Percentiles rank a stretch among this genome's conserved stretches.
phyloP scores from a whole-genome alignment of 768 basidiomycete species.

The Leccinum variicolor region DNA sequence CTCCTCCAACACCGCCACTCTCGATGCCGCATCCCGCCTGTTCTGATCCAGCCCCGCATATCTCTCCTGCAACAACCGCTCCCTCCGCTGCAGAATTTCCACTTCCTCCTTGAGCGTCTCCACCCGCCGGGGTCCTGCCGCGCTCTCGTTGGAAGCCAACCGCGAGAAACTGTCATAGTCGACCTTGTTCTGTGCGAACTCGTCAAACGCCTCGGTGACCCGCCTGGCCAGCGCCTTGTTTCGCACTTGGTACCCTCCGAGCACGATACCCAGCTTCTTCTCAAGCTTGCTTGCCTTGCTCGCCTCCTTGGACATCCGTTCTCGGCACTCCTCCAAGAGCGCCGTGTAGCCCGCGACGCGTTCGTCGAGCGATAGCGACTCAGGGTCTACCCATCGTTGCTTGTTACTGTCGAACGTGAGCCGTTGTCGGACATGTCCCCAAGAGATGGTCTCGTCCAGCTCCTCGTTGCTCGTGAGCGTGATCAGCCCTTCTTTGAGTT shows the following conservation, averaged over 20 bases:
- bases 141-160: conserved; percentile 68
- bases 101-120: conserved; percentile 86
- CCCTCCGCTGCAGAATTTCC: conserved; percentile 70
- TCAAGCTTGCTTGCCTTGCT: conserved; percentile 79
- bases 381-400: conserved; percentile 65
- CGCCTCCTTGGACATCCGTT: conserved; percentile 76
- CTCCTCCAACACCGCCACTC: conserved; percentile 73
- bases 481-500: conserved; percentile 74
- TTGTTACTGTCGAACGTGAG: conserved; percentile 59
- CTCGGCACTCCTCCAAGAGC: conserved; percentile 60
- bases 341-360: conserved; percentile 62
- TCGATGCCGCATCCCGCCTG: conserved; percentile 53
- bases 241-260: conserved; percentile 90
- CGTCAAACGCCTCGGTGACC: conserved; percentile 63
- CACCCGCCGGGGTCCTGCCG: conserved; percentile 73
- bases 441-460: conserved; percentile 58
- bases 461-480: conserved; percentile 61
- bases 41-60: conserved; percentile 84
- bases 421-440: conserved; percentile 65
- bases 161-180: conserved; percentile 80
- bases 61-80: conserved; percentile 71
- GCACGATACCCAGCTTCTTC: conserved; percentile 82
- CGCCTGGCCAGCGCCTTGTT: conserved; percentile 63
- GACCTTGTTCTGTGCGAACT: conserved; percentile 59
- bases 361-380: conserved; percentile 51